Evolutionary conservation across 805 yeast genomes (phyloP).

Genomic region (Ascoidea asiatica): DNA sequence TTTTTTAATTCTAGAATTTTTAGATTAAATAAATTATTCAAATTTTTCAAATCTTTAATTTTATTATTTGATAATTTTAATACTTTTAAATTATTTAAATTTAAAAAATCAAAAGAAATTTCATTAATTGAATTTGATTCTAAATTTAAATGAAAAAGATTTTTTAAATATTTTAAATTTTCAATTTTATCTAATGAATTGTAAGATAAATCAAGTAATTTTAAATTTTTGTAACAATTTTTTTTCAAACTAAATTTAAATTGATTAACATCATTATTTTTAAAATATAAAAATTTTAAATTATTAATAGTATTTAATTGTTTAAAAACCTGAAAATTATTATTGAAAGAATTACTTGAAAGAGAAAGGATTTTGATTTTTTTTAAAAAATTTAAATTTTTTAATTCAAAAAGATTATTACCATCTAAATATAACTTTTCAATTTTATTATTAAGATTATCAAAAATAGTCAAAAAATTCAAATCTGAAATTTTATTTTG

Average conservation of each 20-base stretch:
- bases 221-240: background rate
- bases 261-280: background rate
- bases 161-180: background rate
- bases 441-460: no score
- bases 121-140: background rate
- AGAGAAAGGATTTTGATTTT: background rate
- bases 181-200: background rate
- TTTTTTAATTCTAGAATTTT: background rate
- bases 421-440: background rate
- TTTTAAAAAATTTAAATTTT: background rate
- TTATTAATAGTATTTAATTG: background rate
- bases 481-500: no score
- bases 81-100: background rate
- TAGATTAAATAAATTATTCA: background rate
- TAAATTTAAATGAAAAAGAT: background rate
- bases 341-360: background rate
- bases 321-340: background rate
- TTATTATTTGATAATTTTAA: background rate
- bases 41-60: background rate
- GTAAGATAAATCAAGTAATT: background rate
- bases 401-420: constrained; percentile 11
- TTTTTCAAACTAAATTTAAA: background rate
- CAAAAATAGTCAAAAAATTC: no score
- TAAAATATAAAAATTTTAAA: background rate
- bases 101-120: background rate